phyloP scores from a whole-genome alignment of 78 protist species.

The Trichosphaerium sp. region DNA sequence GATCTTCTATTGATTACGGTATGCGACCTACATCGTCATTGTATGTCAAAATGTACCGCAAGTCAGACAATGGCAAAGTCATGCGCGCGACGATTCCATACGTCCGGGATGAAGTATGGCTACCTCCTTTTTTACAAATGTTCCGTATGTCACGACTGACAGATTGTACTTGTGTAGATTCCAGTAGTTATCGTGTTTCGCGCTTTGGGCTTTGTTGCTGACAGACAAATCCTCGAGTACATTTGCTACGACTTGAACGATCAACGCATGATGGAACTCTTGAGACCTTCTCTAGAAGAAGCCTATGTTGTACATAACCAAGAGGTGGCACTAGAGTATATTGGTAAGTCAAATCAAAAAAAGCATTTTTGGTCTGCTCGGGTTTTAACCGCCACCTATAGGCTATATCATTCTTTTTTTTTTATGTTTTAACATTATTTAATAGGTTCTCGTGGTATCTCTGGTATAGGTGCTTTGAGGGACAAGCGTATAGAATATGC shows the following conservation, averaged over 20 bases:
- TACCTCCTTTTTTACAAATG: background rate
- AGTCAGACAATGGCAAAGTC: background rate
- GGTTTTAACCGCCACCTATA: too few relatives aligned
- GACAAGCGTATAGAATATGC: slow-evolving; percentile 57
- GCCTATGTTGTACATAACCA: slow-evolving; percentile 57
- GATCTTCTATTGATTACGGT: slow-evolving; percentile 68
- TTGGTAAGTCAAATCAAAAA: slow-evolving; percentile 61
- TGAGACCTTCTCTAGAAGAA: slow-evolving; percentile 91
- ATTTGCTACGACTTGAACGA: slow-evolving; percentile 84
- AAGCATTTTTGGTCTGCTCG: too few relatives aligned
- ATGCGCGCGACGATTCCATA: too few relatives aligned
- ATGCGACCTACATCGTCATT: slow-evolving; percentile 37
- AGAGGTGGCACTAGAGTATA: slow-evolving; percentile 85
- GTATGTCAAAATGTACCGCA: slow-evolving; percentile 51
- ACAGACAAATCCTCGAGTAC: slow-evolving; percentile 83
- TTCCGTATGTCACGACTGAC: slow-evolving; percentile 17
- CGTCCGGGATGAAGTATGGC: too few relatives aligned
- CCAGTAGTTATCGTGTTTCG: too few relatives aligned
- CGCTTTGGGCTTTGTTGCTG: slow-evolving; percentile 89
- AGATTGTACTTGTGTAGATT: slow-evolving; percentile 14
- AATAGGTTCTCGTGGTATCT: too few relatives aligned
- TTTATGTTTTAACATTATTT: too few relatives aligned
- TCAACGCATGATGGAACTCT: slow-evolving; percentile 65
- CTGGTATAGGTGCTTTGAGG: slow-evolving; percentile 7
- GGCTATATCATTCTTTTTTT: too few relatives aligned